A percentile compares a stretch with the other conserved stretches of the same genome.
phyloP scores from a whole-genome alignment of 75 land plant species.

The Picea sitchensis region DNA sequence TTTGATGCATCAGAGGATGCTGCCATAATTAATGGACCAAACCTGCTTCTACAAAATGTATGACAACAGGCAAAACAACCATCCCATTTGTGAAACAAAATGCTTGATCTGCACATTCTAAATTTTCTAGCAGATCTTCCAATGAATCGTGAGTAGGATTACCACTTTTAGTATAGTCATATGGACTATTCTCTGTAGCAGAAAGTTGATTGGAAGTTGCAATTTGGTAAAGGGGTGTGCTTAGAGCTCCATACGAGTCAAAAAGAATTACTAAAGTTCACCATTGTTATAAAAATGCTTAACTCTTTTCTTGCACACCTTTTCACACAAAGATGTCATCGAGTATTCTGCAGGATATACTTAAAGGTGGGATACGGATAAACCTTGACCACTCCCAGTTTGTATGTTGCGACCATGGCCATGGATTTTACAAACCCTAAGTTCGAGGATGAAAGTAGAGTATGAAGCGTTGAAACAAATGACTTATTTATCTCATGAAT shows the following conservation, averaged over 20 bases:
- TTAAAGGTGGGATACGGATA: no score
- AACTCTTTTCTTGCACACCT: slow-evolving; percentile 49
- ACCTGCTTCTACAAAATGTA: slow-evolving; percentile 86
- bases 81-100: slow-evolving; percentile 95
- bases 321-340: not conserved
- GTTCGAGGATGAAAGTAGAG: no score
- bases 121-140: slow-evolving; percentile 77
- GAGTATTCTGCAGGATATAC: no score
- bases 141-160: slow-evolving; percentile 87
- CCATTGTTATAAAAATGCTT: slow-evolving; percentile 60
- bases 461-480: no score
- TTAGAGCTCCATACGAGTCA: slow-evolving; percentile 83
- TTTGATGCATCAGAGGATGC: no score
- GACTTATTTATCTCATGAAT: no score
- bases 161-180: slow-evolving; percentile 98
- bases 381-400: no score
- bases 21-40: no score
- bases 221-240: slow-evolving; percentile 93
- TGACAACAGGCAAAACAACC: slow-evolving; percentile 82
- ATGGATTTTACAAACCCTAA: no score
- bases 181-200: slow-evolving; percentile 71
- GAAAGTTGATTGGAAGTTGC: slow-evolving; percentile 95
- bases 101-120: slow-evolving; percentile 88
- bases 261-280: slow-evolving; percentile 56
- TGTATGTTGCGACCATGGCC: no score